These are phyloP conservation scores for Verticillium isaacii DNA, from an alignment of 2,329 filamentous ascomycete species.

Conservation along the genomic window DNA sequence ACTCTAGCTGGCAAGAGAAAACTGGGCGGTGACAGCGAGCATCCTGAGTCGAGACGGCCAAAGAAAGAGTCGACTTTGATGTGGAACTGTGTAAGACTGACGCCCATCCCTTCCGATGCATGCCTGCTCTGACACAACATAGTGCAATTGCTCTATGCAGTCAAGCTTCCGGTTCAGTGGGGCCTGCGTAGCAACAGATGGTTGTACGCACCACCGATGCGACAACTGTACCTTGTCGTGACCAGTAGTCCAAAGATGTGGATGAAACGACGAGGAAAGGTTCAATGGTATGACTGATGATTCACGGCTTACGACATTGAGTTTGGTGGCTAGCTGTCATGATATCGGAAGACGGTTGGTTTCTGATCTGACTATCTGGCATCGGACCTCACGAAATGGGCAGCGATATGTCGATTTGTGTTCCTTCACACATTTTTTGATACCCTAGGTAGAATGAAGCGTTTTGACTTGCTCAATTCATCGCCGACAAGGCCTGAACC, in stretches of 20 bases:
- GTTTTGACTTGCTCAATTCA: no score
- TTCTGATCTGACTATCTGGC: no score
- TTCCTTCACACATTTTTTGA: no score
- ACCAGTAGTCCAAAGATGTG: not conserved
- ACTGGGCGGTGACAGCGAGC: slow-evolving; percentile 8
- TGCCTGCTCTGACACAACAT: not conserved
- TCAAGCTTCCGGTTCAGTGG: not conserved
- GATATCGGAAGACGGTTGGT: no score
- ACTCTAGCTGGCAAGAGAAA: not conserved
- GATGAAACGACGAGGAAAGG: not conserved
- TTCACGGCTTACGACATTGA: no score
- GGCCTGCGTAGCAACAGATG: not conserved
- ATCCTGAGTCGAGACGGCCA: slow-evolving; percentile 9
- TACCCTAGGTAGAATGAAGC: no score
- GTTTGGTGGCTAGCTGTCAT: no score
- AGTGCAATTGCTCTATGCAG: slow-evolving; percentile 6
- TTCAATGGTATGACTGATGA: no score
- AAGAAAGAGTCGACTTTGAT: slow-evolving; percentile 12
- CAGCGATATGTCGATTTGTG: no score
- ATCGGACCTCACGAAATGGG: no score
- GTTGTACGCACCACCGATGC: slow-evolving; percentile 6
- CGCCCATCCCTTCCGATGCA: not conserved
- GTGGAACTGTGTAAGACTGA: slow-evolving; percentile 25
- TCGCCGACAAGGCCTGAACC: no score
- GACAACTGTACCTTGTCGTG: not conserved